phyloP scores from a whole-genome alignment of 1,139 yeast genomes.

The Pichia sp. region DNA sequence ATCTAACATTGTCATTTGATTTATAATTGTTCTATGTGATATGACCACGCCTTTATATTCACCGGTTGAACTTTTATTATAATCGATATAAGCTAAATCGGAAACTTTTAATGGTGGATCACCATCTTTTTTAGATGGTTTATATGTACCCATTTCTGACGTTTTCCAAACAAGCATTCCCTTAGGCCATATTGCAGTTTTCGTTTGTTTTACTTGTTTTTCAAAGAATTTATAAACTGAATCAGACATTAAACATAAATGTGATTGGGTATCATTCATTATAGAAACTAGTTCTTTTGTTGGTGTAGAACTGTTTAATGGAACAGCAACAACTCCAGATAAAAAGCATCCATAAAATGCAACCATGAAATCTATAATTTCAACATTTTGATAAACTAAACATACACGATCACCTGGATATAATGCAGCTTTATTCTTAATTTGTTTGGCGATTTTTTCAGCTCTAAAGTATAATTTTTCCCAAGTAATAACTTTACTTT shows the following conservation, averaged over 20 bases:
- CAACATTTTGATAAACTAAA: constrained; percentile 75
- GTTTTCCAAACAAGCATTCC: constrained; percentile 76
- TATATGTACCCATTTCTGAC: constrained; percentile 74
- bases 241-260: constrained; percentile 76
- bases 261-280: constrained; percentile 68
- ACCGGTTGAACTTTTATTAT: constrained; percentile 84
- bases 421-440: constrained; percentile 63
- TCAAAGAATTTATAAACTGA: constrained; percentile 67
- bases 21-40: constrained; percentile 79
- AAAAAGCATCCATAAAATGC: constrained; percentile 89
- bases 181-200: constrained; percentile 40
- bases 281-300: constrained; percentile 67
- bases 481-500: constrained; percentile 74
- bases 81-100: constrained; percentile 90
- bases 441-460: constrained; percentile 83
- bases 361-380: constrained; percentile 76
- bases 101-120: constrained; percentile 65
- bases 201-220: constrained; percentile 37
- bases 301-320: constrained; percentile 65
- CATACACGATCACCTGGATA: constrained; percentile 81
- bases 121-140: constrained; percentile 50
- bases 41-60: constrained; percentile 90
- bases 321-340: constrained; percentile 93
- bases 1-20: constrained; percentile 77
- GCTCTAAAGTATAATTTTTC: constrained; percentile 79